Evolutionary conservation across 139 green algal genomes (phyloP).

Genomic region (Volvox reticuliferus): DNA sequence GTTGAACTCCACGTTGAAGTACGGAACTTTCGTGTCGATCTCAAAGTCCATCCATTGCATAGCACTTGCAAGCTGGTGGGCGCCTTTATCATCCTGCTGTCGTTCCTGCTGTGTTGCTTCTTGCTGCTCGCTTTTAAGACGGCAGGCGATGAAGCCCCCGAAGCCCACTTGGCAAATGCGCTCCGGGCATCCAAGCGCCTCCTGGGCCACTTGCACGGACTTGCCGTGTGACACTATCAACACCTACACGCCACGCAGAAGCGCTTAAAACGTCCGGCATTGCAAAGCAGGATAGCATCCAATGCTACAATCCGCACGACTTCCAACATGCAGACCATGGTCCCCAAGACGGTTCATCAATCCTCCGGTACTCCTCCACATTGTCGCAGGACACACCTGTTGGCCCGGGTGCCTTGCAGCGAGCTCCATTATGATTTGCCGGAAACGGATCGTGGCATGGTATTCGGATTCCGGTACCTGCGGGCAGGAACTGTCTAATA

Average conservation of each 20-base stretch:
- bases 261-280: neutral
- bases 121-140: too few species aligned
- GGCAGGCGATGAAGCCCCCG: conserved; percentile 10
- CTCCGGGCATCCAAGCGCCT: neutral
- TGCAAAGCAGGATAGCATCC: neutral
- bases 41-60: neutral
- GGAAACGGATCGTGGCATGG: neutral
- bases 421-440: neutral
- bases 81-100: neutral
- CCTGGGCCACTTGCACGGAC: conserved; percentile 21
- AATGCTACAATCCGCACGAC: neutral
- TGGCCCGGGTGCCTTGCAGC: conserved; percentile 17
- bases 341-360: neutral
- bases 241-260: conserved; percentile 1
- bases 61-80: neutral
- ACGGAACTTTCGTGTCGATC: neutral
- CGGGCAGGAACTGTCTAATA: conserved; percentile 3
- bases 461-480: conserved; percentile 18
- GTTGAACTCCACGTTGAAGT: conserved; percentile 11
- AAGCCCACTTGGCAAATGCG: conserved; percentile 1
- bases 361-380: neutral
- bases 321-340: neutral
- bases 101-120: neutral
- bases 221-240: conserved; percentile 38
- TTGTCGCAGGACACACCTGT: neutral